Evolutionary conservation across 139 green algal species (phyloP).

Genomic region (Pseudopediastrum boryanum): DNA sequence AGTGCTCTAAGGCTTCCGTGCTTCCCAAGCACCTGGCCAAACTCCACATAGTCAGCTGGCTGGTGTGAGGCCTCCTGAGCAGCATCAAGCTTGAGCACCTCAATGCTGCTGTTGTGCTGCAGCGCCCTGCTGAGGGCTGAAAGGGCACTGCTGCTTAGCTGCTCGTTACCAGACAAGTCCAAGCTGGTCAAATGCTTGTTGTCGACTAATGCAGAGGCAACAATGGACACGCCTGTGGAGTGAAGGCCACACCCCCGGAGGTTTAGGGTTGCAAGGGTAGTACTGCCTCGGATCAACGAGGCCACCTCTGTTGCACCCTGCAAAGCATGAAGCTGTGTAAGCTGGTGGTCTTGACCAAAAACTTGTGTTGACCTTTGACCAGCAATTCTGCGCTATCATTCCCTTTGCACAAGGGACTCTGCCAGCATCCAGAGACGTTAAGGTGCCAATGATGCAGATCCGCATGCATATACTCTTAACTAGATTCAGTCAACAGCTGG

Average conservation of each 20-base stretch:
- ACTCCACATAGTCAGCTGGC: too few relatives aligned
- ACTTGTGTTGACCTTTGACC: too few relatives aligned
- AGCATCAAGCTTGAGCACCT: too few relatives aligned
- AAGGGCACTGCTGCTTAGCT: too few relatives aligned
- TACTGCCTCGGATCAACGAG: not conserved
- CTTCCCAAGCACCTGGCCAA: too few relatives aligned
- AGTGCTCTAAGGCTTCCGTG: too few relatives aligned
- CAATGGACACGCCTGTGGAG: not conserved
- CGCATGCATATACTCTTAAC: too few relatives aligned
- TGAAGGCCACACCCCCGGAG: not conserved
- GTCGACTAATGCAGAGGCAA: not conserved
- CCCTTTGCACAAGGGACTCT: not conserved
- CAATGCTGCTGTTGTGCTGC: too few relatives aligned
- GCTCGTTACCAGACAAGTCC: not conserved
- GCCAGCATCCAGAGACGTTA: not conserved
- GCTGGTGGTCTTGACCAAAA: not conserved
- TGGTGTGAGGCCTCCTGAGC: too few relatives aligned
- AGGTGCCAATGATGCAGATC: too few relatives aligned
- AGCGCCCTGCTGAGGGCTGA: too few relatives aligned
- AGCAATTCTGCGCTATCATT: not conserved
- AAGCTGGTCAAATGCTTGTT: not conserved
- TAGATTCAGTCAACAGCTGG: too few relatives aligned
- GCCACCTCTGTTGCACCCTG: slow-evolving; percentile 1
- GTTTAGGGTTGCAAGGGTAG: not conserved
- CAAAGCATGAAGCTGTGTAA: not conserved